phyloP scores from a whole-genome alignment of 805 yeast species.

The Wickerhamiella brachini region DNA sequence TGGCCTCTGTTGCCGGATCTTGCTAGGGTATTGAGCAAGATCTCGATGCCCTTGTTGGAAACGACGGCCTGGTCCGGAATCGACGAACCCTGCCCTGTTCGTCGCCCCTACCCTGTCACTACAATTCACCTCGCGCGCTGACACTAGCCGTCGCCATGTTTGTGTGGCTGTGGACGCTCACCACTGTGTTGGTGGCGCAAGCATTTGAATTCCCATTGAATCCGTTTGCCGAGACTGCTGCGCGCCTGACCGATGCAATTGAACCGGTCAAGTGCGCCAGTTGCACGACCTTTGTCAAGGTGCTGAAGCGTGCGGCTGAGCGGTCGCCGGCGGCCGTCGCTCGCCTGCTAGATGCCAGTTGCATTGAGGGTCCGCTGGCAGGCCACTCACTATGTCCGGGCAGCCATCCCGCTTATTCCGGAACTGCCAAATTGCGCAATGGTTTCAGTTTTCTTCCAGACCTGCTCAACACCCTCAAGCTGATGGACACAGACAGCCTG shows the following conservation, averaged over 20 bases:
- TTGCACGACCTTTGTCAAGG: constrained; percentile 7
- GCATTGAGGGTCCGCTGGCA: constrained; percentile 8
- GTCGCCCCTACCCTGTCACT: not conserved
- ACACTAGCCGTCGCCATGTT: not conserved
- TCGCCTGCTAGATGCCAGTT: constrained; percentile 9
- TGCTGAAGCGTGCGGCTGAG: constrained; percentile 4
- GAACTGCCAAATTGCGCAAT: constrained; percentile 3
- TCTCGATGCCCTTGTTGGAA: too few species aligned
- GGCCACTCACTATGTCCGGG: constrained; percentile 9
- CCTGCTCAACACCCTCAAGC: constrained; percentile 36
- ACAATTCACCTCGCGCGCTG: not conserved
- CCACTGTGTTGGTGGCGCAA: not conserved
- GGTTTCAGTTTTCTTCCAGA: constrained; percentile 23
- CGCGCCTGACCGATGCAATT: not conserved
- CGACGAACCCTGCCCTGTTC: too few species aligned
- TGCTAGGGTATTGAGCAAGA: too few species aligned
- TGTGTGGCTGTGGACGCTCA: not conserved
- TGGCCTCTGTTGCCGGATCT: too few species aligned
- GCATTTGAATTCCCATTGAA: not conserved
- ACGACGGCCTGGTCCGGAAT: too few species aligned
- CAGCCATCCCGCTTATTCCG: constrained; percentile 7
- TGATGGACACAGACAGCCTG: constrained; percentile 37
- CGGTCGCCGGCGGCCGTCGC: constrained; percentile 1
- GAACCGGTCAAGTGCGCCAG: constrained; percentile 4
- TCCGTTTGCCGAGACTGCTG: not conserved